Base-by-base conservation (phyloP, 805 yeast genomes). In the Cyberlindnera mycetangii region DNA sequence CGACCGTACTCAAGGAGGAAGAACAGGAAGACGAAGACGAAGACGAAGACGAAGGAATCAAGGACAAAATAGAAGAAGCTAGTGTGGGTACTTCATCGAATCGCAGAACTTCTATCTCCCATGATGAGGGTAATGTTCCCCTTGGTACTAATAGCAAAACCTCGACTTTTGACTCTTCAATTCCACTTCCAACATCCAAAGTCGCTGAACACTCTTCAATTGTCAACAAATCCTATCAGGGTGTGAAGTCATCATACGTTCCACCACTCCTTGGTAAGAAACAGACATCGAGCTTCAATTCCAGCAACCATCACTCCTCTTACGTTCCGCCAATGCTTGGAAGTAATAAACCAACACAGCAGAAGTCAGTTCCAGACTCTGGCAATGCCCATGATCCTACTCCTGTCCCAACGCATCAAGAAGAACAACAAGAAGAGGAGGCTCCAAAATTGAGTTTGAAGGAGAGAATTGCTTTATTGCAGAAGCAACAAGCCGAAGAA, bases 381-480 rank as follows among this genome's bases (percentile, higher is more conserved):
- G n/a, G n/a, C n/a, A n/a, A n/a, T n/a, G n/a, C n/a, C n/a, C n/a
- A n/a, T n/a, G n/a, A n/a, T n/a, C n/a, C n/a, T n/a, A n/a, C n/a
- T n/a, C n/a, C n/a, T n/a, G n/a, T n/a, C n/a, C n/a, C n/a, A 7
- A 25, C 47, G 8, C 42, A 52, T 7, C 65, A 76, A 16, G 68
- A 71, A 5, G 63, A 58, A 17, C 66, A 57, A 5, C 68, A 71
- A 45, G 78, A 76, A 46, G 78, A 71, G 22, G 83, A 74, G 25
- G 78, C 74, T 27, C 96, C 96, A 8, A 81, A 85, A 53, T 66
- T 89, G 69, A 83, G 95, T 45, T 70, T 92, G 55, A 85, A 85
- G 60, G 97, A 93, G 55, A 76, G 98, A 52, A 89, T 92, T 60
- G 88, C 89, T 5, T 57, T 87, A 57, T 70, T 92, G 40, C 96